Evolutionary conservation across 257 asterid genomes (phyloP), one percentile per base, ranked within the genome.

Genomic region (Primulina eburnea): DNA sequence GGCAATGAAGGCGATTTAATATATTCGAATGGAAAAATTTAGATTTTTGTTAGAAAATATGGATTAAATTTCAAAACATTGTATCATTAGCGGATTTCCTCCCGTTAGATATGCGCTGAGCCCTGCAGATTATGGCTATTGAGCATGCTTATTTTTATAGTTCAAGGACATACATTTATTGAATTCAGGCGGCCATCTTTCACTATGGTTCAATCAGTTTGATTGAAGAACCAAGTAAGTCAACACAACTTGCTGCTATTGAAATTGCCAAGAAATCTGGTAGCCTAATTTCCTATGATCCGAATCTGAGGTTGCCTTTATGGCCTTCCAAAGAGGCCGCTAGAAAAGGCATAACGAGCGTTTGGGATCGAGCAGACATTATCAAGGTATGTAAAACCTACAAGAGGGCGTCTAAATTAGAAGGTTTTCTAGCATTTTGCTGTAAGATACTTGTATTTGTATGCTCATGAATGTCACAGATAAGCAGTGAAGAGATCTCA

Each of bases 311-410:
- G 68, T 77, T 93, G 78, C 86, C 95, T 12, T 79, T 93, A 71
- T 93, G 99, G 99, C 95, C 99, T 62, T 93, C 99, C 4, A 86
- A 78, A 70, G 90, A 85, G 47, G 95, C 96, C 73, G 99, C 99
- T 40, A 83, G 90, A 21, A 77, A 82, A 67, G 90, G 84, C 71
- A 90, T 93, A 71, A 87, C 85, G 95, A 75, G 89, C 24, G 58
- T 89, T 64, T 93, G 99, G 99, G 80, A 86, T 73, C 83, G 75
- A 79, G 96, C 96, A 63, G 96, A 93, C 69, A 79, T 93, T 70
- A 87, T 93, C 74, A 93, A 93, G 95, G 98, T 93, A 81, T 58
- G 24, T 20, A 11, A 6, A 60, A 28, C 56, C 17, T 8, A 8
- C 47, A 47, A 62, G 70, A 58, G 12, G 12, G 20, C 33, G 37